Evolutionary conservation across 805 yeast species (phyloP).

Genomic region (Yamadazyma scolyti): DNA sequence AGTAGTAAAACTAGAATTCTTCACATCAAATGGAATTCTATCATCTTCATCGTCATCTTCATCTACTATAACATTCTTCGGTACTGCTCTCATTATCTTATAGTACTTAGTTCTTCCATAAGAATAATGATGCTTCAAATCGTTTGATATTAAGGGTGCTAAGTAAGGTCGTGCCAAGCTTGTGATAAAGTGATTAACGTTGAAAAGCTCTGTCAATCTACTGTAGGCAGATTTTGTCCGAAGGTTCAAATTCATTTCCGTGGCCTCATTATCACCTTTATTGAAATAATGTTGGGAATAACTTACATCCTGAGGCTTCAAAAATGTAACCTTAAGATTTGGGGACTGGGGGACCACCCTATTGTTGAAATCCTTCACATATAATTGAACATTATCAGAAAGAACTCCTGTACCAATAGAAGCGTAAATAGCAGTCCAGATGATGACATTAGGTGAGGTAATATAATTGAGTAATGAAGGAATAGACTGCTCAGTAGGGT

Average conservation of each 20-base stretch:
- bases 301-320: constrained; percentile 41
- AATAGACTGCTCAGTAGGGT: constrained; percentile 68
- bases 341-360: constrained; percentile 49
- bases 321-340: constrained; percentile 41
- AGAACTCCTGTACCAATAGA: constrained; percentile 72
- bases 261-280: constrained; percentile 9
- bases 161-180: constrained; percentile 91
- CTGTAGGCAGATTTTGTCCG: constrained; percentile 64
- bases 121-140: constrained; percentile 64
- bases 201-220: constrained; percentile 84
- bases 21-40: constrained; percentile 22
- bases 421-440: constrained; percentile 88
- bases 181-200: constrained; percentile 89
- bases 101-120: constrained; percentile 28
- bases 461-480: constrained; percentile 81
- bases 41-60: constrained; percentile 27
- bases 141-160: constrained; percentile 84
- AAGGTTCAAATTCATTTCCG: constrained; percentile 17
- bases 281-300: constrained; percentile 43
- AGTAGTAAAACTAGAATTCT: constrained; percentile 30
- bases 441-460: constrained; percentile 88
- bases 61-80: constrained; percentile 17
- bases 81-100: constrained; percentile 7
- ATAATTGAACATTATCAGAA: constrained; percentile 50
- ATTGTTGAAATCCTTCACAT: constrained; percentile 61